Base-by-base conservation (phyloP, 176 grass and related monocot genomes). In the Avena insularis region DNA sequence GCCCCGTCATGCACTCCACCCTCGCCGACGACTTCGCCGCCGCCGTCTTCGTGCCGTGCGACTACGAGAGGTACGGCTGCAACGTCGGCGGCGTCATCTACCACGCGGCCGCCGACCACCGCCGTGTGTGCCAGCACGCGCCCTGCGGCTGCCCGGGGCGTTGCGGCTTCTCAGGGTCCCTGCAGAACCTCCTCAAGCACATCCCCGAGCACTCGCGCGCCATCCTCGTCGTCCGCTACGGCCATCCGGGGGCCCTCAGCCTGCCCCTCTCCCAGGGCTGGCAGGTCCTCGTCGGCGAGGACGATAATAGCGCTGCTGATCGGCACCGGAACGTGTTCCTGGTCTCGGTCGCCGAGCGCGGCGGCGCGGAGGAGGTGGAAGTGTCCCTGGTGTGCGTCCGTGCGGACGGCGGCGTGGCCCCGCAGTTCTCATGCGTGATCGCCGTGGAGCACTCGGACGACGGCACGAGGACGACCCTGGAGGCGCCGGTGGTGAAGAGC, bases 251-350 rank as follows among this genome's bases (percentile, higher is more conserved):
- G 12, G 27, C 29, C 27, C 25, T 66, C 63, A 66, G 27, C 63
- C 63, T 66, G 25, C 27, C 63, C 63, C 63, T 66, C 6, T 31
- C 63, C 63, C 1, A 14, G 63, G 5, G 63, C 63, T 66, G 63
- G 63, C 63, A 66, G 63, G 27, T 66, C 63, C 63, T 66, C 27
- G 27, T 33, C 6, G 63, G 63, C 63, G 63, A 66, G 63, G 63
- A 66, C 5, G 63, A 66, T 14, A 64, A 63, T 4, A 17, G 6
- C 55, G 63, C 29, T 6, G 63, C 29, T 6, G 63, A 66, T 13
- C 63, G 27, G 12, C 27, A 5, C 1, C 63, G 63, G 25, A 66
- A 7, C 27, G 63, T 66, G 63, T 66, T 66, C 63, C 5, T 66
- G 27, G 21, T 66, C 13, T 66, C 27, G 12, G 5, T 7, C 12